phyloP scores from a whole-genome alignment of 176 grass and related monocot species.

The Phragmites australis region DNA sequence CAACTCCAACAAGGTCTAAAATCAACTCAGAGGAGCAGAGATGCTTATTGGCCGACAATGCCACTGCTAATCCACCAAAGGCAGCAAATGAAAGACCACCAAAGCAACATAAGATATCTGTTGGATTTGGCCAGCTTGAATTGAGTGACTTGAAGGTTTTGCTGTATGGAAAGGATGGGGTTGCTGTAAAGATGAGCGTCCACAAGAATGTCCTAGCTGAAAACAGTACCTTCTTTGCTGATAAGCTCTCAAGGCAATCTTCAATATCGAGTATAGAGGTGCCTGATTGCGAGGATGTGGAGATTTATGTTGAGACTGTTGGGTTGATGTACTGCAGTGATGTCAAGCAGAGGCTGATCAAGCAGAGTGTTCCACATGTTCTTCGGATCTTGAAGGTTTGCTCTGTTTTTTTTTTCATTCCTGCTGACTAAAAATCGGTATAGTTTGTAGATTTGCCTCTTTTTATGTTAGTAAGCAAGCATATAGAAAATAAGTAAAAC shows the following conservation, averaged over 20 bases:
- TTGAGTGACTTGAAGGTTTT: slow-evolving; percentile 77
- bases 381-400: slow-evolving; percentile 87
- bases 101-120: slow-evolving; percentile 74
- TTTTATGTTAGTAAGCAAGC: background rate
- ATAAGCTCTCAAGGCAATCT: slow-evolving; percentile 66
- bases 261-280: slow-evolving; percentile 58
- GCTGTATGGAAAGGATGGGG: slow-evolving; percentile 74
- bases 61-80: slow-evolving; percentile 47
- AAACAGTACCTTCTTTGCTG: slow-evolving; percentile 75
- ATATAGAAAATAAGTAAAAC: background rate
- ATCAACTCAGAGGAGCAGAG: slow-evolving; percentile 47
- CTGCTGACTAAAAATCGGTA: background rate
- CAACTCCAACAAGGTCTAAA: slow-evolving; percentile 53
- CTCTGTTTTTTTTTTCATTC: background rate
- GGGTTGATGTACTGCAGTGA: slow-evolving; percentile 89
- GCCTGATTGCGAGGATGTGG: slow-evolving; percentile 83
- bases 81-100: slow-evolving; percentile 43
- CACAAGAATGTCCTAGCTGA: slow-evolving; percentile 72
- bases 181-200: slow-evolving; percentile 82
- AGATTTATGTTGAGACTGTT: slow-evolving; percentile 87
- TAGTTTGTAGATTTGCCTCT: background rate
- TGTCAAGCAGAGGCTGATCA: slow-evolving; percentile 76
- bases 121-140: slow-evolving; percentile 79
- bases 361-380: slow-evolving; percentile 76
- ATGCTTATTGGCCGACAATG: background rate